These are phyloP conservation scores for Phialophora expanda DNA, from an alignment of 2,329 filamentous ascomycete species.

Conservation along the genomic window DNA sequence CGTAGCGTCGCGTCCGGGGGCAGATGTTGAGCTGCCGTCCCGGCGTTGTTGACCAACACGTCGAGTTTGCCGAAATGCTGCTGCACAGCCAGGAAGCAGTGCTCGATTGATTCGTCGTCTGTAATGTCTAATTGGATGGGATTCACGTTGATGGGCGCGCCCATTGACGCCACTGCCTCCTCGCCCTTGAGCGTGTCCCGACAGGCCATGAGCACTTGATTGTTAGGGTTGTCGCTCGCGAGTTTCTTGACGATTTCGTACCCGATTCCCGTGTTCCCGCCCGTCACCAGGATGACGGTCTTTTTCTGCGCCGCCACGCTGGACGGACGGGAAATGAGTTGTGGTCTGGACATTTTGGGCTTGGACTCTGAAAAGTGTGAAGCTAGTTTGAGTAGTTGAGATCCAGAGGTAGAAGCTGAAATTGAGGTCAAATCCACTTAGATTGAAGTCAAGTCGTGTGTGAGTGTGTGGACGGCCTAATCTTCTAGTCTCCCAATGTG, in stretches of 20 bases:
- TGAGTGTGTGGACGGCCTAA: not conserved
- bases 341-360: constrained; percentile 34
- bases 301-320: constrained; percentile 30
- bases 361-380: not conserved
- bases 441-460: not conserved
- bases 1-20: constrained; percentile 27
- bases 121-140: constrained; percentile 46
- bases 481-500: not conserved
- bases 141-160: constrained; percentile 39
- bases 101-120: constrained; percentile 43
- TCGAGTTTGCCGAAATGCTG: constrained; percentile 45
- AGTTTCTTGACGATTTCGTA: constrained; percentile 39
- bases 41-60: constrained; percentile 48
- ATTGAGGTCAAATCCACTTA: not conserved
- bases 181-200: constrained; percentile 48
- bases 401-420: not conserved
- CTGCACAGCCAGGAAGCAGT: constrained; percentile 42
- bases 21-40: constrained; percentile 35
- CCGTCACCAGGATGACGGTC: constrained; percentile 38
- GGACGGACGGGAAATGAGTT: constrained; percentile 31
- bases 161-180: constrained; percentile 39
- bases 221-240: constrained; percentile 44
- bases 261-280: constrained; percentile 34
- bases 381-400: not conserved
- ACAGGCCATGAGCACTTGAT: constrained; percentile 43